These are phyloP conservation scores for Paspalum vaginatum DNA, from an alignment of 176 grass and related monocot species.

Conservation along the genomic window DNA sequence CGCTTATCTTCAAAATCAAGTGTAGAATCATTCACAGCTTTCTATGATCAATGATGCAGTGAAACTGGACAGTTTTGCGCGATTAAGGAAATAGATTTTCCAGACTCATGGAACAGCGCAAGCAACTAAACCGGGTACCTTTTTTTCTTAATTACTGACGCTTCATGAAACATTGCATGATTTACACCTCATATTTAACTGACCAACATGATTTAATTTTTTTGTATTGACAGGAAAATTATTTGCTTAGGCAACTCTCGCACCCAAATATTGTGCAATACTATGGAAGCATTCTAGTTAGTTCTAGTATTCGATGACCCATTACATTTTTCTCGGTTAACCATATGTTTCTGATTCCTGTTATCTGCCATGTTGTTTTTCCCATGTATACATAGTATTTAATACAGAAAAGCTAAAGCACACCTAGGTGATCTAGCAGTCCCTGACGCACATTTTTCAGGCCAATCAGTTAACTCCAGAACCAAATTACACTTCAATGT, in stretches of 20 bases:
- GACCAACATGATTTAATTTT: conserved; percentile 27
- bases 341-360: no score
- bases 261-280: conserved; percentile 80
- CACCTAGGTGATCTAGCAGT: no score
- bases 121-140: conserved; percentile 64
- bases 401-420: no score
- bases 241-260: conserved; percentile 57
- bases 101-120: conserved; percentile 71
- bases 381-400: no score
- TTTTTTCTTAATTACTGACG: background rate
- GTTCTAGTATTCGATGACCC: conserved; percentile 19
- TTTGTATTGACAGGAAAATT: conserved; percentile 53
- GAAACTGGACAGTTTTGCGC: conserved; percentile 76
- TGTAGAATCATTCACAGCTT: background rate
- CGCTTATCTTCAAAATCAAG: background rate
- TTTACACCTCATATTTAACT: background rate
- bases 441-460: no score
- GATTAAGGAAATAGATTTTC: conserved; percentile 81
- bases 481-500: no score
- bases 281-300: conserved; percentile 66
- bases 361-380: no score
- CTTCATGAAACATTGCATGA: background rate
- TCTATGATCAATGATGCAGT: conserved; percentile 42
- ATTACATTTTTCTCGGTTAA: no score
- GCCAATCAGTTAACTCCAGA: no score